Base-by-base conservation (phyloP, 2,329 filamentous ascomycete genomes). In the Cladorrhinum sp. region DNA sequence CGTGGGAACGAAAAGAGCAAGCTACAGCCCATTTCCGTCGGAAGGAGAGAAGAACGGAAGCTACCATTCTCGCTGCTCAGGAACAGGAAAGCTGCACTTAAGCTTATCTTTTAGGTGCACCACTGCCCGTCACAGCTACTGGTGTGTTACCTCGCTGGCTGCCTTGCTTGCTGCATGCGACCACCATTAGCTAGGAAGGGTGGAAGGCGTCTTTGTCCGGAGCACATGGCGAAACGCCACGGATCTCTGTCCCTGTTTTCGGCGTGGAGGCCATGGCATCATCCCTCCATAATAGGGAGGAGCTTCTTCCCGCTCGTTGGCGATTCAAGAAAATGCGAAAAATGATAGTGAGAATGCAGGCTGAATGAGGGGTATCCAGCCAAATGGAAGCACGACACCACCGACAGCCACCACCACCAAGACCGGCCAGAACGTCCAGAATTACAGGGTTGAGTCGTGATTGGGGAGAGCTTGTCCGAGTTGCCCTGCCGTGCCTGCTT, bases 301-400 rank as follows among this genome's bases (percentile, higher is more conserved):
- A 50, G 13, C 50, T 10, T 10, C 25, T 20, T 20, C 50, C 50
- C 27, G 25, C 24, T 22, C 50, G 10, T 29, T 29, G 25, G n/a
- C 25, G 50, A 38, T 13, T 55, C 23, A 29, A 24, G 20, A 7
- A 50, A 12, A 16, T 29, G 12, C 12, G 6, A 6, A 24, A 49
- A 41, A 27, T 51, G 13, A 6, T 6, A 32, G 27, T 32, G 6
- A 32, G 16, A 36, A 36, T 36, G 32, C 32, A 36, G 32, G 32
- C 32, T 36, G 32, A 36, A 36, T 55, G 52, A 45, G 52, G 57
- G 55, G 45, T 57, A 51, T 59, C 41, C 20, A 38, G 51, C 38
- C 52, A 41, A 36, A 55, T n/a, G n/a, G n/a, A 55, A 55, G 22
- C 52, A 55, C 52, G 52, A 55, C 52, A 55, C 36, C 36, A 41